Percentiles rank a stretch among this genome's conserved stretches.
Conservation (phyloP, 140 eudicot species). For the Bidens hawaiensis region DNA sequence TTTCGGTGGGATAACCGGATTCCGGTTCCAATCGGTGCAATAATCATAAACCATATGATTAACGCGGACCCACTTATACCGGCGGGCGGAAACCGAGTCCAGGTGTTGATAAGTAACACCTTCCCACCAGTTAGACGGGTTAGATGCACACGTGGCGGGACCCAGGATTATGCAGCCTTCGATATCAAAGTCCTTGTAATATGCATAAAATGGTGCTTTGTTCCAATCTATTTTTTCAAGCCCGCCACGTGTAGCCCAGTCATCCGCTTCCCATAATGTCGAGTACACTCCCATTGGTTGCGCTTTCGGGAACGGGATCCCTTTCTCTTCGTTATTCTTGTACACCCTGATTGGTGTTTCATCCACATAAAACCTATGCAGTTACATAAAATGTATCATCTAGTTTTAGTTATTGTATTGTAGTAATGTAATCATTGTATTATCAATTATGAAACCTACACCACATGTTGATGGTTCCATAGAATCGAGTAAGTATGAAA, state of each 20-base stretch:
- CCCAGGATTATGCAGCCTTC: constrained; percentile 57
- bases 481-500: background rate
- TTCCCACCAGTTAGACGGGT: constrained; percentile 58
- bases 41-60: constrained; percentile 65
- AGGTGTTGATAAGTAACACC: constrained; percentile 47
- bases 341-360: too few species aligned
- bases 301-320: too few species aligned
- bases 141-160: constrained; percentile 34
- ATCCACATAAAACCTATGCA: too few species aligned
- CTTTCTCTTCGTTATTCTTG: too few species aligned
- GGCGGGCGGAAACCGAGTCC: constrained; percentile 37
- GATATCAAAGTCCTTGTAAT: constrained; percentile 61
- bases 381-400: too few species aligned
- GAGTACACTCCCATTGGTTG: too few species aligned
- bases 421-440: constrained; percentile 2
- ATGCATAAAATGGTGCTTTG: constrained; percentile 52
- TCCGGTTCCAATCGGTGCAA: constrained; percentile 45
- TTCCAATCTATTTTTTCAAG: constrained; percentile 58
- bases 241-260: constrained; percentile 12
- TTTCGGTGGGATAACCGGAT: constrained; percentile 51
- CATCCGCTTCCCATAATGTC: too few species aligned
- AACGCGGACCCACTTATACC: constrained; percentile 43
- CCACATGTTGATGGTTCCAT: too few species aligned
- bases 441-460: constrained; percentile 28
- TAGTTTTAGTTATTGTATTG: background rate